Evolutionary conservation across 257 asterid genomes (phyloP), one percentile per base, ranked within the genome.

Genomic region (Penstemon davidsonii): DNA sequence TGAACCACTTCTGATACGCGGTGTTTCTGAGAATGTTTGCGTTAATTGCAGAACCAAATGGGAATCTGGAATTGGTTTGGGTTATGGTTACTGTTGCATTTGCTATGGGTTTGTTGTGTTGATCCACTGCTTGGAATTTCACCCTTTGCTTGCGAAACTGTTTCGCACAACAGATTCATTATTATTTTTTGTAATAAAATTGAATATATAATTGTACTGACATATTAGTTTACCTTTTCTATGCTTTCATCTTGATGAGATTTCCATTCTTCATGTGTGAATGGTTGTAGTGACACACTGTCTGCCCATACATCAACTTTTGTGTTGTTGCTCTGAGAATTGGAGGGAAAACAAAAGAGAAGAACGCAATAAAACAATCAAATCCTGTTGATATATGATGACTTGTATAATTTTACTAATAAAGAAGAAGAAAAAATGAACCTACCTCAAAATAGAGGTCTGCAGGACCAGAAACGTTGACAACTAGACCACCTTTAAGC

Each of bases 1-100:
- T 0, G 72, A 87, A 91, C 96, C 97, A 91, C 0, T 62, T 67
- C n/a, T 82, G 86, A 68, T 87, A 91, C 0, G 80, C 87, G 3
- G 43, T 4, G 65, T 87, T 76, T 0, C 39, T 33, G 18, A 88
- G 71, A 68, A 91, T 83, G 77, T 86, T 70, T 13, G 74, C 56
- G 79, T 77, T 86, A 4, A 84, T 76, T 0, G 95, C 83, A 38
- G 78, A 73, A 38, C 95, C 96, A 0, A 91, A 46, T 0, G 82
- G 87, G 62, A 88, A 85, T 6, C 1, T 6, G 13, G 60, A 25
- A 2, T 0, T 41, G 12, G 1, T 7, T 44, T 57, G 81, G 18
- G 7, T 64, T 2, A 91, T 36, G 49, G 79, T 54, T 3, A 88
- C 65, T 7, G 87, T 71, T 52, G 88, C 88, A 66, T 91, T 91